phyloP scores from a whole-genome alignment of 768 basidiomycete species.

The Russula virescens region DNA sequence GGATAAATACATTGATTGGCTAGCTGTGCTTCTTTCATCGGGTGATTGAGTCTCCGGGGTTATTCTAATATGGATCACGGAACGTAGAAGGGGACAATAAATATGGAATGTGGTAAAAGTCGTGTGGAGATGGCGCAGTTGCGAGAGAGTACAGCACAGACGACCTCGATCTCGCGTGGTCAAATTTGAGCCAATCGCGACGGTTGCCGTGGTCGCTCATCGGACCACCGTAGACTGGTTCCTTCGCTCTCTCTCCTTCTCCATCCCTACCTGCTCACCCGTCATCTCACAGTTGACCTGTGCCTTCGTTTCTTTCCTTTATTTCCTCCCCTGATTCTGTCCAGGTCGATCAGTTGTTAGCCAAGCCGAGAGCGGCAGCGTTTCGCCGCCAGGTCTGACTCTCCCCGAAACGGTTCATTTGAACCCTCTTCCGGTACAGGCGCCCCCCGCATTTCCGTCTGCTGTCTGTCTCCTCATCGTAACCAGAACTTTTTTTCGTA shows the following conservation, averaged over 20 bases:
- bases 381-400: neutral
- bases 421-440: neutral
- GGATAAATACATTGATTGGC: too few species aligned
- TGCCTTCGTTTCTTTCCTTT: neutral
- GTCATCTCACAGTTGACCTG: conserved; percentile 2
- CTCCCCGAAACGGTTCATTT: conserved; percentile 5
- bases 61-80: too few species aligned
- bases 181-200: conserved; percentile 21
- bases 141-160: too few species aligned
- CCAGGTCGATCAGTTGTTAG: neutral
- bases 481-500: neutral
- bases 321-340: neutral
- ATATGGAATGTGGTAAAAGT: too few species aligned
- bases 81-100: too few species aligned
- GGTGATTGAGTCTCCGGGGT: too few species aligned
- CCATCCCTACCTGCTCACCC: neutral
- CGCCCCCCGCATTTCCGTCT: neutral
- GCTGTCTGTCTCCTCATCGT: neutral
- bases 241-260: neutral
- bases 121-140: too few species aligned
- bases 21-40: too few species aligned
- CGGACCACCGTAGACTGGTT: neutral
- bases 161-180: neutral
- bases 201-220: conserved; percentile 21
- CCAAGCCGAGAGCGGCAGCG: neutral